These are phyloP conservation scores for Starmerella potacharoeniae DNA, from an alignment of 805 yeast genomes.

Conservation along the genomic window DNA sequence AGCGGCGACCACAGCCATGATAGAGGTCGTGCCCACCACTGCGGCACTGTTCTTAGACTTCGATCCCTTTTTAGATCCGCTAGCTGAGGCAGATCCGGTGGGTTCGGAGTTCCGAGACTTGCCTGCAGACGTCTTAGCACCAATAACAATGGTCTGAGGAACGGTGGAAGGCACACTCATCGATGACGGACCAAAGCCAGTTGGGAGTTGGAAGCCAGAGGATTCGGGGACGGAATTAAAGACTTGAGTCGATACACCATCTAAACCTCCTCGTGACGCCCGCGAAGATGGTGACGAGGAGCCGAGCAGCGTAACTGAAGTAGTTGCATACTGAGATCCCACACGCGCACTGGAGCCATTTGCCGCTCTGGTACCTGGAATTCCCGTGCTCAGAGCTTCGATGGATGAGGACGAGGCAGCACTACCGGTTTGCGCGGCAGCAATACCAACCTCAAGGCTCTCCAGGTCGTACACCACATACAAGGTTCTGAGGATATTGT, in stretches of 20 bases:
- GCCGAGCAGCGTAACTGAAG: not conserved
- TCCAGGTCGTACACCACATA: conserved; percentile 52
- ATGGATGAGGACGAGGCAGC: not conserved
- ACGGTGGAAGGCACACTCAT: not conserved
- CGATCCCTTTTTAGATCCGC: not conserved
- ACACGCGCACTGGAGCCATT: not conserved
- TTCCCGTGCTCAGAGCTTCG: not conserved
- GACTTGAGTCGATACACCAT: not conserved
- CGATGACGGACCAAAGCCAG: not conserved
- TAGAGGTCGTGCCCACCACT: not conserved
- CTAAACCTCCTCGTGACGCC: not conserved
- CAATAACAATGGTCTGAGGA: not conserved
- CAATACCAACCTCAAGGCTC: conserved; percentile 43
- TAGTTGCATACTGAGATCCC: not conserved
- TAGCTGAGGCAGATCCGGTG: not conserved
- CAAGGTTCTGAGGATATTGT: conserved; percentile 42
- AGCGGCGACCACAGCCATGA: not conserved
- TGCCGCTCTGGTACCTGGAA: not conserved
- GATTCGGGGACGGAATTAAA: not conserved
- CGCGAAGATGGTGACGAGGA: not conserved
- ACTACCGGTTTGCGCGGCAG: conserved; percentile 20
- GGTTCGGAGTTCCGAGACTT: not conserved
- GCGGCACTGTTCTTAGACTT: not conserved
- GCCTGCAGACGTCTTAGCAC: not conserved
- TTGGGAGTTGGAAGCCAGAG: not conserved